These are phyloP conservation scores for Tylopilus felleus DNA, from an alignment of 768 basidiomycete species.

Conservation along the genomic window DNA sequence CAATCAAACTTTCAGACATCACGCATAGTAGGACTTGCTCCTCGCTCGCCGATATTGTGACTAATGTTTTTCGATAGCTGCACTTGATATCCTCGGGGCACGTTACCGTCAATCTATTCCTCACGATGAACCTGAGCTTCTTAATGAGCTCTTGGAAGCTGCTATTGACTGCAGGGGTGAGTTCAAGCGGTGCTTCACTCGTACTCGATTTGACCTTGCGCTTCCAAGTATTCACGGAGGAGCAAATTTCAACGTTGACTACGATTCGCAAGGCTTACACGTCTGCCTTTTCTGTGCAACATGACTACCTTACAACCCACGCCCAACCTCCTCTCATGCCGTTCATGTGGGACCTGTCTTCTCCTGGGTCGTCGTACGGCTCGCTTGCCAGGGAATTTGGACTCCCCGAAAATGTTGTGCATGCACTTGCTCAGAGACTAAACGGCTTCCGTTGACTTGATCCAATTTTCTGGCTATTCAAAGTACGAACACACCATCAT, in stretches of 20 bases:
- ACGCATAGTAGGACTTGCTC: constrained; percentile 30
- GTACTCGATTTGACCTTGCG: neutral
- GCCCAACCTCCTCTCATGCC: constrained; percentile 14
- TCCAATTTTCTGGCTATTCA: neutral
- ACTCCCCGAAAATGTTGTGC: constrained; percentile 63
- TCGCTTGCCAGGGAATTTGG: constrained; percentile 74
- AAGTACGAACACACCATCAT: neutral
- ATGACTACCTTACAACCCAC: constrained; percentile 2
- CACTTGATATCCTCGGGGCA: constrained; percentile 56
- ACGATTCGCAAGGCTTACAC: constrained; percentile 39
- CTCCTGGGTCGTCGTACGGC: constrained; percentile 33
- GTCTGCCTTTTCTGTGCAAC: constrained; percentile 16
- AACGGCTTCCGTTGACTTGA: constrained; percentile 19
- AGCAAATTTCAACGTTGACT: constrained; percentile 49
- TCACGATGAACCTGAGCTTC: constrained; percentile 39
- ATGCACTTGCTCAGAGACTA: constrained; percentile 64
- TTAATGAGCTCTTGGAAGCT: constrained; percentile 42
- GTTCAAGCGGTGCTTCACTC: constrained; percentile 37
- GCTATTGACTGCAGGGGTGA: constrained; percentile 59
- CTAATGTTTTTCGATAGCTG: constrained; percentile 38
- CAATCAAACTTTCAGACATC: constrained; percentile 26
- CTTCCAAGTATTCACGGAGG: constrained; percentile 55
- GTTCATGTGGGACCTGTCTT: constrained; percentile 19
- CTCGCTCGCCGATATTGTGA: neutral
- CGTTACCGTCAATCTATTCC: constrained; percentile 39